phyloP scores from a whole-genome alignment of 73 alveolate genomes.

The Tetrahymena malaccensis region DNA sequence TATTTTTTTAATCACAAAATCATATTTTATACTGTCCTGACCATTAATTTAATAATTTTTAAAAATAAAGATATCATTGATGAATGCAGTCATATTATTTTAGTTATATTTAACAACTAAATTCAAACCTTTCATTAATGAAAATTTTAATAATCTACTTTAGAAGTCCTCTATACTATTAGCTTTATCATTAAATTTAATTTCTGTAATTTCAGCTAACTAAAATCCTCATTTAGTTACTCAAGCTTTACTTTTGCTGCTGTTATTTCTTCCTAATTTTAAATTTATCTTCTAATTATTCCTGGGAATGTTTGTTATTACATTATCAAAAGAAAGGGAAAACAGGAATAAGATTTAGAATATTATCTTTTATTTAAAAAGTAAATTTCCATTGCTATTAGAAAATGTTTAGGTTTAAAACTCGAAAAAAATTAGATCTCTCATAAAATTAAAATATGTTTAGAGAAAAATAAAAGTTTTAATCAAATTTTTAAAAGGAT shows the following conservation, averaged over 20 bases:
- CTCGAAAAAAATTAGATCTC: not conserved
- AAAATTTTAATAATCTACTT: not conserved
- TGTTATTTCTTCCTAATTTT: not conserved
- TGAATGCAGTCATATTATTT: not conserved
- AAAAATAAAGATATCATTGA: not conserved
- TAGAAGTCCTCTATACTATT: not conserved
- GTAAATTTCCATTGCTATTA: not conserved
- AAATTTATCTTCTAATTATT: too few species aligned
- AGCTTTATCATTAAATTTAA: not conserved
- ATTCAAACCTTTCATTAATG: not conserved
- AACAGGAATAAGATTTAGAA: too few species aligned
- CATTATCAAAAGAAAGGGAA: not conserved
- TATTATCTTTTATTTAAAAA: too few species aligned
- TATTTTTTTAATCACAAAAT: too few species aligned
- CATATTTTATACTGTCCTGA: too few species aligned
- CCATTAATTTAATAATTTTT: too few species aligned
- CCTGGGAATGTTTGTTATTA: not conserved
- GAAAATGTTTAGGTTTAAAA: too few species aligned
- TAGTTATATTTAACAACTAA: not conserved
- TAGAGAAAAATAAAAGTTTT: too few species aligned
- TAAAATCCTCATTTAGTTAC: too few species aligned
- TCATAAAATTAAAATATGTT: not conserved
- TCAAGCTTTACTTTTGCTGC: not conserved
- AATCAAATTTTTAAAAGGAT: too few species aligned
- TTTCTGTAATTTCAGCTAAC: not conserved